Conservation (phyloP, 1,139 yeast species). For the Candida albicans region DNA sequence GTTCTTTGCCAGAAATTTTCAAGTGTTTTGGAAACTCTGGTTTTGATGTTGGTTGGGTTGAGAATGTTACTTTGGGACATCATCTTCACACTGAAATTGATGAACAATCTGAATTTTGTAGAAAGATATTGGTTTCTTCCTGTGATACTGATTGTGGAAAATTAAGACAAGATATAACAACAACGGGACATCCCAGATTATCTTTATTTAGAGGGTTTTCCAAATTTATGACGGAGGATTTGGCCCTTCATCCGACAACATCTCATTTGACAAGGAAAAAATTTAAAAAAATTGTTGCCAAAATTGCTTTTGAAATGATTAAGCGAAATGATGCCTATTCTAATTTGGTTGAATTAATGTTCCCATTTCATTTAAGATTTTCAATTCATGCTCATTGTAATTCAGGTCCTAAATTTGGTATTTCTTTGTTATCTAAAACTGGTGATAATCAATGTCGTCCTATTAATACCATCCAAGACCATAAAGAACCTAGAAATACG, state of each 20-base stretch:
- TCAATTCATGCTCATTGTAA: slow-evolving; percentile 64
- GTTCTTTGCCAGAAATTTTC: slow-evolving; percentile 40
- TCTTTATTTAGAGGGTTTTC: slow-evolving; percentile 56
- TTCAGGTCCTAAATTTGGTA: slow-evolving; percentile 59
- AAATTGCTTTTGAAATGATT: slow-evolving; percentile 64
- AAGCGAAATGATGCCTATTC: slow-evolving; percentile 65
- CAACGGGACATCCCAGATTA: slow-evolving; percentile 51
- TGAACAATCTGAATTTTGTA: slow-evolving; percentile 34
- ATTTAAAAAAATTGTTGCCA: slow-evolving; percentile 50
- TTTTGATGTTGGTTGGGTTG: slow-evolving; percentile 19
- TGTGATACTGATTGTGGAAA: slow-evolving; percentile 44
- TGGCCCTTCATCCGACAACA: slow-evolving; percentile 41
- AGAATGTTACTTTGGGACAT: slow-evolving; percentile 28
- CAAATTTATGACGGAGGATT: slow-evolving; percentile 60
- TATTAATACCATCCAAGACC: slow-evolving; percentile 30
- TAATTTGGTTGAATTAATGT: slow-evolving; percentile 56
- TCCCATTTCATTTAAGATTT: slow-evolving; percentile 58
- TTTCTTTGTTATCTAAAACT: slow-evolving; percentile 38
- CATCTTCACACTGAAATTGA: slow-evolving; percentile 37
- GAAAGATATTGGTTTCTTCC: slow-evolving; percentile 36
- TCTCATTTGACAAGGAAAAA: slow-evolving; percentile 43
- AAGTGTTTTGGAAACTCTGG: slow-evolving; percentile 21
- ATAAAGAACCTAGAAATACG: slow-evolving; percentile 27
- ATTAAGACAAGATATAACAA: slow-evolving; percentile 34
- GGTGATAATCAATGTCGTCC: slow-evolving; percentile 43